Evolutionary conservation across 1,284 basidiomycete genomes (phyloP).

Genomic region (Ustilago xerochloae): DNA sequence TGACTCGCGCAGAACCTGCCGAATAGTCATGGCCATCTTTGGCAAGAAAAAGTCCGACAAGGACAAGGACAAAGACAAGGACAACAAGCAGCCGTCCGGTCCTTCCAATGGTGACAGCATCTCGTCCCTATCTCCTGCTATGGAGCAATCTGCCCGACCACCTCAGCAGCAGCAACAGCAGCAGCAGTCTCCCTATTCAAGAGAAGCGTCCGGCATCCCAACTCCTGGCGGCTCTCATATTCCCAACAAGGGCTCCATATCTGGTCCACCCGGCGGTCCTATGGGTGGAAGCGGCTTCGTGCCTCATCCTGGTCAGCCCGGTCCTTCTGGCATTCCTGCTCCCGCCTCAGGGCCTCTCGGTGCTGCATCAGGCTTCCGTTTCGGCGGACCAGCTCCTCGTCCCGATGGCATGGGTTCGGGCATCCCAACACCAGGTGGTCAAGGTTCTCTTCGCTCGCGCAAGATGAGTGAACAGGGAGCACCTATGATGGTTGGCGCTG

Average conservation of each 20-base stretch:
- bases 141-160: constrained; percentile 31
- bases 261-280: constrained; percentile 30
- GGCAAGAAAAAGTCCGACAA: constrained; percentile 65
- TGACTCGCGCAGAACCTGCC: not conserved
- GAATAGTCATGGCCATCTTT: constrained; percentile 61
- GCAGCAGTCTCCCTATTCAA: constrained; percentile 27
- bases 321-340: constrained; percentile 32
- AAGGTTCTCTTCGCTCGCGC: constrained; percentile 40
- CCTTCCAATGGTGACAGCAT: constrained; percentile 39
- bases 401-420: constrained; percentile 44
- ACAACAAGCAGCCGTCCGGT: constrained; percentile 19
- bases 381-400: constrained; percentile 51
- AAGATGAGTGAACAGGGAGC: constrained; percentile 51
- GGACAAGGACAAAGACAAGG: constrained; percentile 40
- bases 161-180: constrained; percentile 32
- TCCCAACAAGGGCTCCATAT: constrained; percentile 48
- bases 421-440: constrained; percentile 50
- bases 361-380: constrained; percentile 57
- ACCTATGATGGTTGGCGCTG: constrained; percentile 17
- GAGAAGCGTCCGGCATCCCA: constrained; percentile 32
- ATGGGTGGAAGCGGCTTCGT: constrained; percentile 42
- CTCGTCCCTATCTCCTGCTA: constrained; percentile 40
- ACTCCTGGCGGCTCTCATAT: constrained; percentile 41
- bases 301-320: constrained; percentile 17
- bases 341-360: constrained; percentile 44